Base-by-base conservation (phyloP, 495 filamentous ascomycete genomes). In the Aspergillus hancockii region DNA sequence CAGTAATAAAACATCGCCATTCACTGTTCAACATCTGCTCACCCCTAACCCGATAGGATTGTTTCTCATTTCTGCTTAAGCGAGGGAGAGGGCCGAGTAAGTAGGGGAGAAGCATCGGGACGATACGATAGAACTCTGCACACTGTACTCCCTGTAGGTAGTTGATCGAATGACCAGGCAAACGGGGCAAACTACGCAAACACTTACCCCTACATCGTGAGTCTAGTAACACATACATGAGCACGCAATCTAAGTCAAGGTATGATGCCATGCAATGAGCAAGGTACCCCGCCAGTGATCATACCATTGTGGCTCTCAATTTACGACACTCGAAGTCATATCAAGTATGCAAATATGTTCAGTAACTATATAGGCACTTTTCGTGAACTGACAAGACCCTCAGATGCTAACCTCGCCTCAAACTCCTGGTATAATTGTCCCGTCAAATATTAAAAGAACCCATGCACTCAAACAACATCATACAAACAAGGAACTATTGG, bases 401-500 rank as follows among this genome's bases (percentile, higher is more conserved):
- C 22, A 28, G 1, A 55, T n/a, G 28, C 23, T 4, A 55, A 32
- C 12, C 40, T 46, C 23, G 38, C 43, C 43, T 47, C 43, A 47
- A 47, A 47, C 43, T 47, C 43, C 43, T 47, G 43, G 43, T 47
- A 47, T 47, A 23, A 47, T 22, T 7, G 12, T 19, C 21, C 19
- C 43, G 23, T 47, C 40, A 34, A 50, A 21, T 21, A 14, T 3
- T 18, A 10, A 51, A 47, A 51, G 46, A 43, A 41, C 12, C 13
- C n/a, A 28, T 7, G 7, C 25, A 28, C 16, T n/a, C 23, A 49
- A 58, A 36, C 8, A 54, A 8, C 53, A 67, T 75, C 59, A 75
- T 25, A 71, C 60, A 54, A 75, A 76, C 58, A 78, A 61, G n/a
- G 73, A 73, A 31, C 63, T 67, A 50, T 70, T 67, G 22, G 72